A percentile compares a stretch with the other conserved stretches of the same genome.
Conservation (phyloP, 148 eudicot species). For the Tetragonia tetragonoides region DNA sequence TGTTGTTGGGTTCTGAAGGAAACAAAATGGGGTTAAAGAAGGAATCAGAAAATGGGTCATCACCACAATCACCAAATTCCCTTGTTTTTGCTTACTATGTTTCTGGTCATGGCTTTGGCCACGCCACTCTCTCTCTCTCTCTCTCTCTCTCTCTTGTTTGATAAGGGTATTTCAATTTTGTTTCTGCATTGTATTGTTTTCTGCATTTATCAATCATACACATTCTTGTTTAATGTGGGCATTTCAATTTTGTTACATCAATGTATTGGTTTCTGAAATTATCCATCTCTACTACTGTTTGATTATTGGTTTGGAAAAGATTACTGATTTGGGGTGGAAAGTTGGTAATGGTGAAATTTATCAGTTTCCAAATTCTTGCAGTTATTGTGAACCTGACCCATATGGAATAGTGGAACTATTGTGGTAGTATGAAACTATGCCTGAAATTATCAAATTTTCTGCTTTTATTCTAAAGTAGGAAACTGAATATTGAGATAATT, state of each 20-base stretch:
- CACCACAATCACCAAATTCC: constrained; percentile 26
- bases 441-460: no score
- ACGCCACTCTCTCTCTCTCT: constrained; percentile 59
- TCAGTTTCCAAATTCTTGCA: no score
- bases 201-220: not conserved
- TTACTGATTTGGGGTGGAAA: not conserved
- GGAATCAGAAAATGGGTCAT: constrained; percentile 37
- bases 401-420: no score
- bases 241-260: not conserved
- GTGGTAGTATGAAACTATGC: no score
- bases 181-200: not conserved
- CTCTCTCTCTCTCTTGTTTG: not conserved
- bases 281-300: no score
- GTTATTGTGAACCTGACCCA: no score
- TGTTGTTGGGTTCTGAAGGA: not conserved
- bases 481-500: no score
- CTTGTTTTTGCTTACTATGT: constrained; percentile 92
- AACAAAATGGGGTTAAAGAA: constrained; percentile 54
- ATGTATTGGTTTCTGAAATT: not conserved
- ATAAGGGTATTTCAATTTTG: constrained; percentile 3
- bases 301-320: not conserved
- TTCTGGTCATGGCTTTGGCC: constrained; percentile 97
- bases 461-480: no score
- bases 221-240: not conserved
- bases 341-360: not conserved